phyloP scores from a whole-genome alignment of 192 early-diverging fungal genomes.

The Lobosporangium transversale region DNA sequence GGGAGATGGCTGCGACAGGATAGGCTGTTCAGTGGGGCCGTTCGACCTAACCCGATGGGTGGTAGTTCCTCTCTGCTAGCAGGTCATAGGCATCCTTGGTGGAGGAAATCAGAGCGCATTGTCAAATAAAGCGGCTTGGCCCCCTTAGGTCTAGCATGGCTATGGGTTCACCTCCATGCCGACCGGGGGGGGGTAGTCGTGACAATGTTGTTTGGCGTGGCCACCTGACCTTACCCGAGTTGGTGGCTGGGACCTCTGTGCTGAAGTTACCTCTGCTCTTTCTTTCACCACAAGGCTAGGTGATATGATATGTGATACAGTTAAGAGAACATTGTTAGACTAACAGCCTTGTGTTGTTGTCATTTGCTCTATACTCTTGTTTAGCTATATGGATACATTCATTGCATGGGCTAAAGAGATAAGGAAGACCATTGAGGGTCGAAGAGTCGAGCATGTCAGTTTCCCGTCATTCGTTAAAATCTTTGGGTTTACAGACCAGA shows the following conservation, averaged over 20 bases:
- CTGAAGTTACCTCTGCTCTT: constrained; percentile 45
- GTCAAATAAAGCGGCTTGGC: constrained; percentile 33
- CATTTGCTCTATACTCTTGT: neutral
- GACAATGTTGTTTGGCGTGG: constrained; percentile 45
- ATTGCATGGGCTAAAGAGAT: constrained; percentile 19
- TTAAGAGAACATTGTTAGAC: neutral
- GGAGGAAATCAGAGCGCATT: constrained; percentile 30
- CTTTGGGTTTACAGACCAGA: constrained; percentile 29
- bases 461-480: constrained; percentile 30
- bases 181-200: constrained; percentile 24
- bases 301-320: constrained; percentile 1
- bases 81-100: constrained; percentile 9
- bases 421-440: constrained; percentile 17
- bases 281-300: constrained; percentile 17
- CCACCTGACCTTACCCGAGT: constrained; percentile 44
- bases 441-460: constrained; percentile 18
- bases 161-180: constrained; percentile 31
- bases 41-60: constrained; percentile 17
- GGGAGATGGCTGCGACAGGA: constrained; percentile 20
- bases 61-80: constrained; percentile 1
- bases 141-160: constrained; percentile 35
- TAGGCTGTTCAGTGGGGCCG: constrained; percentile 26
- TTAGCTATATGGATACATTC: constrained; percentile 32
- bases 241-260: constrained; percentile 31
- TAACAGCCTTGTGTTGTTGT: constrained; percentile 17